These are phyloP conservation scores for Cladosporium sp. DNA, from an alignment of 2,329 filamentous ascomycete genomes.

Conservation along the genomic window DNA sequence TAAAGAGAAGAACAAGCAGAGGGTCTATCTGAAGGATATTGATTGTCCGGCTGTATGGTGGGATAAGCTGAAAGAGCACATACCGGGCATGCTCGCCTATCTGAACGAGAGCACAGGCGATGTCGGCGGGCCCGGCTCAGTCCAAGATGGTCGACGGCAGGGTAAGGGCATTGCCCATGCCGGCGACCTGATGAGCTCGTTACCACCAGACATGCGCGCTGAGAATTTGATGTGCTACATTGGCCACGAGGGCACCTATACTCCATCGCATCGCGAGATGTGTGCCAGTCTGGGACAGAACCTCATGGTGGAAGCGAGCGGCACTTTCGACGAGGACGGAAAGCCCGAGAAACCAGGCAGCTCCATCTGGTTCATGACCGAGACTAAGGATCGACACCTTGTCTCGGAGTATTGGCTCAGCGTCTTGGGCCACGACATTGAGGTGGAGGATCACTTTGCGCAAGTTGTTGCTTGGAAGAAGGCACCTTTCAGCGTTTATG, in stretches of 20 bases:
- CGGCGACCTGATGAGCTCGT: slow-evolving; percentile 92
- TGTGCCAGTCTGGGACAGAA: slow-evolving; percentile 95
- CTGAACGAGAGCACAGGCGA: slow-evolving; percentile 76
- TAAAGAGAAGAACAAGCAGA: slow-evolving; percentile 75
- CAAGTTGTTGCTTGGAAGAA: slow-evolving; percentile 95
- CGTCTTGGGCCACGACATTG: slow-evolving; percentile 90
- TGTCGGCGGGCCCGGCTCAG: slow-evolving; percentile 57
- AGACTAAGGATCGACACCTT: slow-evolving; percentile 85
- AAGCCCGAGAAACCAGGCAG: slow-evolving; percentile 76
- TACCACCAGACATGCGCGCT: slow-evolving; percentile 83
- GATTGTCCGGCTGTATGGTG: slow-evolving; percentile 90
- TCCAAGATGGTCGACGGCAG: slow-evolving; percentile 54
- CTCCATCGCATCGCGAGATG: slow-evolving; percentile 94
- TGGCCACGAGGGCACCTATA: slow-evolving; percentile 96
- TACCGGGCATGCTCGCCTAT: slow-evolving; percentile 85
- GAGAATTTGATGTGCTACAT: slow-evolving; percentile 99
- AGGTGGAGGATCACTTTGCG: slow-evolving; percentile 95
- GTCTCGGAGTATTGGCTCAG: slow-evolving; percentile 94
- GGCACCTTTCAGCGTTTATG: slow-evolving; percentile 87
- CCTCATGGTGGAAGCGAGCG: slow-evolving; percentile 93
- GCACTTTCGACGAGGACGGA: slow-evolving; percentile 63
- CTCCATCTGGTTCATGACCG: slow-evolving; percentile 99
- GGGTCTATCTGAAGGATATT: slow-evolving; percentile 95
- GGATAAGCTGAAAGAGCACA: slow-evolving; percentile 72
- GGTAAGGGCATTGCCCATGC: slow-evolving; percentile 67